Percentiles rank a stretch among this genome's conserved stretches.
These are phyloP conservation scores for Neoboletus magnificus DNA, from an alignment of 768 basidiomycete genomes.

Conservation along the genomic window DNA sequence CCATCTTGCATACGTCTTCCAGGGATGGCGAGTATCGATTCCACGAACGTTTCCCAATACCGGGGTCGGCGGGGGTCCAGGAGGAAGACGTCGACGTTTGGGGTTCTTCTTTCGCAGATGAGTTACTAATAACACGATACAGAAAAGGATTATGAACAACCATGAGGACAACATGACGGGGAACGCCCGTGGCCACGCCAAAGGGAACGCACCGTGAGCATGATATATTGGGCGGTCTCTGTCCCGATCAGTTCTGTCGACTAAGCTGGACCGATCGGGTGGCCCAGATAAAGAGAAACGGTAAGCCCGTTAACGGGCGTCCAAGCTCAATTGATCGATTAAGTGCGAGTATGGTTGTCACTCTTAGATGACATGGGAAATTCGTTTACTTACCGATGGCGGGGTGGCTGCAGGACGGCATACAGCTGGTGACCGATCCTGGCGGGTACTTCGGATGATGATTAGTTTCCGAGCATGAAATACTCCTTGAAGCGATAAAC, in stretches of 20 bases:
- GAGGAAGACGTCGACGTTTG: constrained; percentile 14
- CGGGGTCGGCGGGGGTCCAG: constrained; percentile 22
- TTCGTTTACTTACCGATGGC: neutral
- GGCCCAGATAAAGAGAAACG: no score
- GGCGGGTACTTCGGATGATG: no score
- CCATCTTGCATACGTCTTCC: constrained; percentile 22
- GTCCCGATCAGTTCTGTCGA: neutral
- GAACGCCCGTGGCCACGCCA: neutral
- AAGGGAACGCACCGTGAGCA: neutral
- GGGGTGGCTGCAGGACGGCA: no score
- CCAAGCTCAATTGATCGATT: neutral
- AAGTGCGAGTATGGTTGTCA: neutral
- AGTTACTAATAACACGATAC: constrained; percentile 6
- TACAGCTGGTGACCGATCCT: no score
- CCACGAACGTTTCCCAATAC: constrained; percentile 19
- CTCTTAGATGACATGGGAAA: neutral
- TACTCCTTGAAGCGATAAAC: no score
- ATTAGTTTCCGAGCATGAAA: no score
- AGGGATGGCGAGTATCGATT: constrained; percentile 18
- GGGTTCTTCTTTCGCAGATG: constrained; percentile 9
- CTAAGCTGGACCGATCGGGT: neutral
- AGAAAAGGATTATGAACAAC: constrained; percentile 4
- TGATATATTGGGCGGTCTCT: constrained; percentile 2
- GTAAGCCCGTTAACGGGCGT: no score
- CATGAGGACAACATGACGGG: neutral